Percentiles rank a stretch among this genome's conserved stretches.
Evolutionary conservation across 495 filamentous ascomycete genomes (phyloP).

Genomic region (Opeltia flavorubescens): DNA sequence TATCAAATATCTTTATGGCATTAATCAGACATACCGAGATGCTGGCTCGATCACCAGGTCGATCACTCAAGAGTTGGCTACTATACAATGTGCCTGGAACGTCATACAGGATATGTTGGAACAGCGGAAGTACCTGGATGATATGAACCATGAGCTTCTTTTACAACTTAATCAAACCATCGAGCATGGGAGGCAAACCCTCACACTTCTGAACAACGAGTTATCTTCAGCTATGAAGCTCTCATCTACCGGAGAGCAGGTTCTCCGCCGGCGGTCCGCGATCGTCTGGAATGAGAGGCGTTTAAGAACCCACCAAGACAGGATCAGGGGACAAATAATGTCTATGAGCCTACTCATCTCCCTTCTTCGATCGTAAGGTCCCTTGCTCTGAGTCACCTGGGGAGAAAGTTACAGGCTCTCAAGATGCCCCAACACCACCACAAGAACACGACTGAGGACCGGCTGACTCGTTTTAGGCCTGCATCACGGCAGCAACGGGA

Average conservation of each 20-base stretch:
- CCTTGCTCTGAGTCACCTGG: too few species aligned
- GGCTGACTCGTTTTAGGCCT: too few species aligned
- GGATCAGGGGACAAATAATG: background rate
- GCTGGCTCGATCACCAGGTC: background rate
- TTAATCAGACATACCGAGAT: background rate
- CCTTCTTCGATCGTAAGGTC: background rate
- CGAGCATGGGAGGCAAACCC: background rate
- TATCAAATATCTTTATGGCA: background rate
- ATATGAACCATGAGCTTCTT: background rate
- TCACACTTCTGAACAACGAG: background rate
- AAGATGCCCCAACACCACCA: background rate
- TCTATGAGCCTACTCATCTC: background rate
- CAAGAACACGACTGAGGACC: background rate
- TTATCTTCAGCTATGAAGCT: background rate
- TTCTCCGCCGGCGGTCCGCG: background rate
- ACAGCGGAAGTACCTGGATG: background rate
- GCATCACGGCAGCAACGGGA: too few species aligned
- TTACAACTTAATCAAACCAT: background rate
- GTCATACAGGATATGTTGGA: background rate
- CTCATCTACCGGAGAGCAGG: background rate
- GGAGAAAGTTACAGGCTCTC: background rate
- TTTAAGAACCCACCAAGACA: background rate
- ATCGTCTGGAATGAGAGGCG: background rate
- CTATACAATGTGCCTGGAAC: background rate
- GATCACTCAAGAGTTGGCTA: background rate